phyloP scores from a whole-genome alignment of 2,329 filamentous ascomycete genomes.

The Juglanconis juglandina region DNA sequence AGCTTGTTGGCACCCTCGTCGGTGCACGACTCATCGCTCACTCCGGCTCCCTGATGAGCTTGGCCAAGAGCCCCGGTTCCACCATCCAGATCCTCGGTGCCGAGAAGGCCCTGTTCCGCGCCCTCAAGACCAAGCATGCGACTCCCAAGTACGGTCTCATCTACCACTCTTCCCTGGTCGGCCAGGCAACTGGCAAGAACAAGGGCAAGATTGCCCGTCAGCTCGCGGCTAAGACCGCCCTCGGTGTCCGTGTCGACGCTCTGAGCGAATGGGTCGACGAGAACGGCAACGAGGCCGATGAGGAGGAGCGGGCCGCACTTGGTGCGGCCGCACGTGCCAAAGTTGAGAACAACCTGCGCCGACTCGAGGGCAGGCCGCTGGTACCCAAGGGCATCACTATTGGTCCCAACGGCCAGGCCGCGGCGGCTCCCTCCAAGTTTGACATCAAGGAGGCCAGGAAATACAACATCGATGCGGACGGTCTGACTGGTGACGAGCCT shows the following conservation, averaged over 20 bases:
- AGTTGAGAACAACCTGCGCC: slow-evolving; percentile 72
- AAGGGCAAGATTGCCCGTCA: slow-evolving; percentile 99
- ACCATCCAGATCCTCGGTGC: slow-evolving; percentile 98
- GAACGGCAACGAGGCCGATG: slow-evolving; percentile 67
- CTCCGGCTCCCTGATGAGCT: slow-evolving; percentile 86
- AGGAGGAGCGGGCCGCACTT: slow-evolving; percentile 82
- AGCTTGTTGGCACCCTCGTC: slow-evolving; percentile 87
- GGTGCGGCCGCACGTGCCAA: slow-evolving; percentile 70
- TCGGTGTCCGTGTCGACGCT: slow-evolving; percentile 90
- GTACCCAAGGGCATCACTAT: slow-evolving; percentile 72
- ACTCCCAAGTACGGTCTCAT: slow-evolving; percentile 97
- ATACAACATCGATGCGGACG: slow-evolving; percentile 94
- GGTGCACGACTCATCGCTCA: slow-evolving; percentile 94
- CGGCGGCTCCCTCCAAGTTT: slow-evolving; percentile 69
- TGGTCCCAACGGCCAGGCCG: slow-evolving; percentile 66
- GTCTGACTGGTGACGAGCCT: slow-evolving; percentile 66
- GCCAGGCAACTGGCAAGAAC: slow-evolving; percentile 95
- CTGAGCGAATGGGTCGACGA: slow-evolving; percentile 72
- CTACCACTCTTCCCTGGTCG: slow-evolving; percentile 89
- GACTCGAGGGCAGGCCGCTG: slow-evolving; percentile 85
- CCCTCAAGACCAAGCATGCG: slow-evolving; percentile 98
- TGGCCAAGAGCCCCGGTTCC: slow-evolving; percentile 91
- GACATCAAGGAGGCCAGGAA: slow-evolving; percentile 88
- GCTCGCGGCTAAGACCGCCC: slow-evolving; percentile 86
- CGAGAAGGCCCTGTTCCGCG: slow-evolving; percentile 97